Conservation (phyloP, 345 rosid genomes). For the Eucalyptus sp. region DNA sequence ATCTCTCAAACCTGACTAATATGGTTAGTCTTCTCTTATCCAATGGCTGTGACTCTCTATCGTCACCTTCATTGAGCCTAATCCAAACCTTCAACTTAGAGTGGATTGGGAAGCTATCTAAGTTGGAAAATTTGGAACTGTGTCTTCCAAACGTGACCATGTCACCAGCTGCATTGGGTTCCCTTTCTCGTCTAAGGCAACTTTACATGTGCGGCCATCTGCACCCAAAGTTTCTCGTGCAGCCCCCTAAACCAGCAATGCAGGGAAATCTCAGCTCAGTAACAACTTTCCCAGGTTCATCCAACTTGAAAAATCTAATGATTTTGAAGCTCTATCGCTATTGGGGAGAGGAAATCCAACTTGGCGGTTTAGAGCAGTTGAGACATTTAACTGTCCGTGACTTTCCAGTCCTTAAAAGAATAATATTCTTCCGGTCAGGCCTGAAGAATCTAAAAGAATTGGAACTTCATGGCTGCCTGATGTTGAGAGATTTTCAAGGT, state of each 20-base stretch:
- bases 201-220: rapidly evolving
- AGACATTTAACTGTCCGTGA: background rate
- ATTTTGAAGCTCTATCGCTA: background rate
- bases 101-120: background rate
- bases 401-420: background rate
- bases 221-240: rapidly evolving
- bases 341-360: background rate
- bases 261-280: background rate
- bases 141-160: rapidly evolving
- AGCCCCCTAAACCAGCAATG: background rate
- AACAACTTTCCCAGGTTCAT: rapidly evolving
- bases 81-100: rapidly evolving
- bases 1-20: background rate
- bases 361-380: background rate
- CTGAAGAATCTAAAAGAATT: background rate
- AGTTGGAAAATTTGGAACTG: background rate
- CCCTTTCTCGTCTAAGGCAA: background rate
- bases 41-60: rapidly evolving
- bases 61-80: rapidly evolving
- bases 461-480: background rate
- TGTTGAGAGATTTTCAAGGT: background rate
- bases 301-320: background rate
- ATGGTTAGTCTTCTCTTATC: background rate
- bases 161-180: background rate
- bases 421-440: background rate